Evolutionary conservation across 2,329 filamentous ascomycete species (phyloP).

Genomic region (Trichoderma sp.): DNA sequence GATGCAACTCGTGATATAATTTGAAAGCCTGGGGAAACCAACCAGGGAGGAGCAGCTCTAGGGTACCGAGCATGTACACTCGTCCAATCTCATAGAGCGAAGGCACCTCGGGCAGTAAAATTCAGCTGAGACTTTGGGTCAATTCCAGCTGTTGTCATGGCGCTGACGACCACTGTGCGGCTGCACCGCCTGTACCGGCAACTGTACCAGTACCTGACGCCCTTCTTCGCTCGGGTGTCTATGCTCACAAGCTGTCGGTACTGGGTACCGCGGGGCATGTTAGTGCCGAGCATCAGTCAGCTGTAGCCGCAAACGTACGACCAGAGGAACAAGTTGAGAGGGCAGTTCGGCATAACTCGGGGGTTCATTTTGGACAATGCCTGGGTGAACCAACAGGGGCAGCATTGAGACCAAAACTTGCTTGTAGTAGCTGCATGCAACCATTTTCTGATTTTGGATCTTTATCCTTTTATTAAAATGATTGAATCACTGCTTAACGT

Average conservation of each 20-base stretch:
- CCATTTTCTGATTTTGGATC: background rate
- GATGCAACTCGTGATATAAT: background rate
- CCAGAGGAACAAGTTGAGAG: background rate
- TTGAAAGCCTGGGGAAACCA: background rate
- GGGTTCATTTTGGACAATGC: too few relatives aligned
- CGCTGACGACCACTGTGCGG: background rate
- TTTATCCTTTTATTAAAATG: too few relatives aligned
- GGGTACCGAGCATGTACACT: background rate
- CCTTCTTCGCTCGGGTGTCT: background rate
- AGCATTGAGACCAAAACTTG: background rate
- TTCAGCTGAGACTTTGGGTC: background rate
- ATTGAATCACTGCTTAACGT: background rate
- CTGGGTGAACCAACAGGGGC: background rate
- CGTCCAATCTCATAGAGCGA: background rate
- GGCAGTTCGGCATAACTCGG: background rate
- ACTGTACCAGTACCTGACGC: background rate
- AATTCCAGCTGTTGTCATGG: background rate
- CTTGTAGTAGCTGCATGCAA: background rate
- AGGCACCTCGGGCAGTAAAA: background rate
- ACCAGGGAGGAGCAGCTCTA: background rate
- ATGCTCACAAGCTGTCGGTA: background rate
- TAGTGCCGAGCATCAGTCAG: background rate
- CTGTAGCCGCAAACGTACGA: background rate
- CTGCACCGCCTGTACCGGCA: background rate
- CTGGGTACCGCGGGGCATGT: background rate